These are phyloP conservation scores for Hypoxylon sp. DNA, from an alignment of 2,329 filamentous ascomycete genomes.

Conservation along the genomic window DNA sequence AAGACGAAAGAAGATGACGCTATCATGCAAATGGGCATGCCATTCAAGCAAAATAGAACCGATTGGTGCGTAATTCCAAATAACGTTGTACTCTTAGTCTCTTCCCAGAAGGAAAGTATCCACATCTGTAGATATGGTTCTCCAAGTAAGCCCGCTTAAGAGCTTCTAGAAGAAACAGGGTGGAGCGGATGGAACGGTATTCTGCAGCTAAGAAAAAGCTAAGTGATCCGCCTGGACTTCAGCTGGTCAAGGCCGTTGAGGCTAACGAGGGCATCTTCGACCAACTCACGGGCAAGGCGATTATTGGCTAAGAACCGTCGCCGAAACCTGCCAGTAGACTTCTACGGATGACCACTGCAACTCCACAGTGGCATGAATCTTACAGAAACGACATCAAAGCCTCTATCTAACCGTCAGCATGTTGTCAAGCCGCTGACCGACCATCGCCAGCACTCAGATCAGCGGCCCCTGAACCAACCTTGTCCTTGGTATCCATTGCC, in stretches of 20 bases:
- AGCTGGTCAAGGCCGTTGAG: slow-evolving; percentile 13
- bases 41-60: not conserved
- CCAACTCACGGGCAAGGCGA: not conserved
- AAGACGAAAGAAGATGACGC: slow-evolving; percentile 17
- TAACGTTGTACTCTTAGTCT: not conserved
- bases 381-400: not conserved
- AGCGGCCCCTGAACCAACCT: slow-evolving; percentile 15
- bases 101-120: not conserved
- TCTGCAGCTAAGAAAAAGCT: slow-evolving; percentile 28
- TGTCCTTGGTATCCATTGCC: slow-evolving; percentile 8
- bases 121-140: slow-evolving; percentile 12
- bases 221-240: slow-evolving; percentile 16
- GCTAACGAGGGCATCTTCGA: slow-evolving; percentile 12
- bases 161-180: slow-evolving; percentile 28
- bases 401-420: slow-evolving; percentile 2
- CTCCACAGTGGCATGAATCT: not conserved
- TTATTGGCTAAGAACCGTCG: not conserved
- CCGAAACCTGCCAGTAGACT: not conserved
- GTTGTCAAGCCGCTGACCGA: slow-evolving; percentile 23
- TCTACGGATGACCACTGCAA: not conserved
- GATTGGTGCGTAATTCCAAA: slow-evolving; percentile 8
- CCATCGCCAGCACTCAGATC: slow-evolving; percentile 14
- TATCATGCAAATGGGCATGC: not conserved
- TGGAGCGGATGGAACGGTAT: slow-evolving; percentile 19
- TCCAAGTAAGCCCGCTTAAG: slow-evolving; percentile 1